These are phyloP conservation scores for Byssothecium circinans DNA, from an alignment of 2,329 filamentous ascomycete species.

Conservation along the genomic window DNA sequence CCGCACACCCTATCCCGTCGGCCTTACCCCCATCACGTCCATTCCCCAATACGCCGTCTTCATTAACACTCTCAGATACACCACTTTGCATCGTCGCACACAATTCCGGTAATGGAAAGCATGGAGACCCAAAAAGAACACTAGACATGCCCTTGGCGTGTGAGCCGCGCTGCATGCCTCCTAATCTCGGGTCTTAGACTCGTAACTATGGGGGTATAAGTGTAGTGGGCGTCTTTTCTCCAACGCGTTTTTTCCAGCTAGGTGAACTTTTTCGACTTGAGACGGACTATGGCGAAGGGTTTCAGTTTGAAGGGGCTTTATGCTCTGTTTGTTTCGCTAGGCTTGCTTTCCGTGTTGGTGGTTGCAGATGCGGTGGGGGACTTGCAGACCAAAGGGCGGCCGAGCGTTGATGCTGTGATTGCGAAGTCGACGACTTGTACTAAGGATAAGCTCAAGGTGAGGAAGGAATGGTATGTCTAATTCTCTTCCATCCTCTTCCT, in stretches of 20 bases:
- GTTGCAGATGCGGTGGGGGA: conserved; percentile 31
- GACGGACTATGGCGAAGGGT: conserved; percentile 18
- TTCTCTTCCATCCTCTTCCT: not conserved
- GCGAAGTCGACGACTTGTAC: conserved; percentile 34
- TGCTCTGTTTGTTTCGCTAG: conserved; percentile 23
- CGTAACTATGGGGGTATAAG: not conserved
- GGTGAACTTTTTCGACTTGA: not conserved
- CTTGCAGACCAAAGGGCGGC: conserved; percentile 29
- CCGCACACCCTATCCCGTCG: conserved; percentile 15
- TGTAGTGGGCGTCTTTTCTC: not conserved
- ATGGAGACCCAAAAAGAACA: conserved; percentile 12
- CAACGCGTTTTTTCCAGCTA: no score
- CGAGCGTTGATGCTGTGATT: conserved; percentile 29
- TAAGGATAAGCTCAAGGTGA: conserved; percentile 33
- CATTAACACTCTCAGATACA: conserved; percentile 28
- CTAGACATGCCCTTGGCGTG: conserved; percentile 4
- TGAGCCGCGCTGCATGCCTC: not conserved
- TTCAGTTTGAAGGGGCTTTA: conserved; percentile 22
- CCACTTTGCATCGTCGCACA: conserved; percentile 4
- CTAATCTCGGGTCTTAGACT: no score
- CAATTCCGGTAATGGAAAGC: conserved; percentile 13
- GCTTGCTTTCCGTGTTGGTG: conserved; percentile 22
- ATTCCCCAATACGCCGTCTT: conserved; percentile 13
- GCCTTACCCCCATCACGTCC: not conserved
- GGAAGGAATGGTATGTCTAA: conserved; percentile 33